phyloP scores from a whole-genome alignment of 1,284 basidiomycete species.

The Tilletia walkeri region DNA sequence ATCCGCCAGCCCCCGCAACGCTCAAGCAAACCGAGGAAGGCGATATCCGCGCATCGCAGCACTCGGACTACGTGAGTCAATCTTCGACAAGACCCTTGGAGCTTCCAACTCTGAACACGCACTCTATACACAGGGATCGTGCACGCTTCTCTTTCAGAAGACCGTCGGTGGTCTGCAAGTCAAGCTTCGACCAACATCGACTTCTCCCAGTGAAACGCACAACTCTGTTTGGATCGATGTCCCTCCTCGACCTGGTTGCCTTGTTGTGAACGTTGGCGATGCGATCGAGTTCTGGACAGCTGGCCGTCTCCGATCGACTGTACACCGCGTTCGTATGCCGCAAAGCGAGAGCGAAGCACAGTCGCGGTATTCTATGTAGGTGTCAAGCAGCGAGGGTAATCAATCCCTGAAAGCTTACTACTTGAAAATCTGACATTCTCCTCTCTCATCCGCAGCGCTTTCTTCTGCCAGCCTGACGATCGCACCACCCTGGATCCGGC shows the following conservation, averaged over 20 bases:
- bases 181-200: conserved; percentile 1
- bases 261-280: conserved; percentile 80
- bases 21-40: not conserved
- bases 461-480: conserved; percentile 45
- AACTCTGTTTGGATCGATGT: conserved; percentile 69
- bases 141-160: conserved; percentile 82
- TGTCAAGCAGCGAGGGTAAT: not conserved
- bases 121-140: conserved; percentile 61
- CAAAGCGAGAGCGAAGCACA: conserved; percentile 26
- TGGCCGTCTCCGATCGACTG: conserved; percentile 38
- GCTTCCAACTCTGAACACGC: not conserved
- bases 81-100: not conserved
- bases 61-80: conserved; percentile 63
- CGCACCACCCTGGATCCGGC: conserved; percentile 31
- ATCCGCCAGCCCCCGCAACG: conserved; percentile 32
- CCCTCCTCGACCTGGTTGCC: conserved; percentile 73
- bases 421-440: not conserved
- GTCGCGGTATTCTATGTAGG: conserved; percentile 36
- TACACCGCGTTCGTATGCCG: conserved; percentile 43
- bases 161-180: conserved; percentile 80
- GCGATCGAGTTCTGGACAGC: conserved; percentile 61
- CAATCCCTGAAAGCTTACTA: too few species aligned
- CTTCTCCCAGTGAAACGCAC: too few species aligned
- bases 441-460: conserved; percentile 24
- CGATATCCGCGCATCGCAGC: conserved; percentile 41